Percentiles rank a stretch among this genome's conserved stretches.
phyloP scores from a whole-genome alignment of 2,329 filamentous ascomycete genomes.

The Zymoseptoria crescenta region DNA sequence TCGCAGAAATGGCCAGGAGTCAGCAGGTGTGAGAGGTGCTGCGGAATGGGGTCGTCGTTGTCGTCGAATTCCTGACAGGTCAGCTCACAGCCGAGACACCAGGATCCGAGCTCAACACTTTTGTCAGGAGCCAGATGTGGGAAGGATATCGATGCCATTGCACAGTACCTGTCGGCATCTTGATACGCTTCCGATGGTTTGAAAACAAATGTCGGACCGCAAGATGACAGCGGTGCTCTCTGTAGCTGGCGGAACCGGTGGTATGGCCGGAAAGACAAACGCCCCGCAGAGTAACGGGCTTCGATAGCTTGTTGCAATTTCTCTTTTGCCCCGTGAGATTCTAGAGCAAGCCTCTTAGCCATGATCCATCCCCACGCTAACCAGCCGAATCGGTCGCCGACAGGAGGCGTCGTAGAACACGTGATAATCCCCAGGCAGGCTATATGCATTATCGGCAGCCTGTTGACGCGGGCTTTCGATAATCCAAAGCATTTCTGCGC shows the following conservation, averaged over 20 bases:
- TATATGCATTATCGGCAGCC: conserved; percentile 3
- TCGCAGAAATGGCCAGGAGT: background rate
- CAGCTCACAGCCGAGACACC: conserved; percentile 1
- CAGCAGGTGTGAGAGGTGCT: background rate
- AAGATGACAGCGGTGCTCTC: background rate
- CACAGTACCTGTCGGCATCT: conserved; percentile 1
- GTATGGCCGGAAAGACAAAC: too few species aligned
- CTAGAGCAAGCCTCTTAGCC: conserved; percentile 1
- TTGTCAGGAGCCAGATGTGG: background rate
- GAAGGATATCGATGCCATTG: conserved; percentile 5
- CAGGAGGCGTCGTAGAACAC: background rate
- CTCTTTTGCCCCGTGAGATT: background rate
- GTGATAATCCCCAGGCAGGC: conserved; percentile 1
- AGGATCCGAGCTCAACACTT: background rate
- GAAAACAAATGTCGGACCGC: background rate
- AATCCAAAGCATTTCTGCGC: conserved; percentile 3
- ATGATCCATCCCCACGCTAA: background rate
- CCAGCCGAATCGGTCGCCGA: background rate
- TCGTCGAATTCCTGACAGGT: too few species aligned
- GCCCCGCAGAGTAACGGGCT: background rate
- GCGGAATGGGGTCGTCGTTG: background rate
- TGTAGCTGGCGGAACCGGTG: background rate
- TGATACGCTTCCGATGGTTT: background rate
- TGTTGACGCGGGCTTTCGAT: background rate
- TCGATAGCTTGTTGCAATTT: background rate